Percentiles rank a stretch among this genome's conserved stretches.
Conservation (phyloP, 371 early-diverging fungal genomes). For the Mortierella polycephala region DNA sequence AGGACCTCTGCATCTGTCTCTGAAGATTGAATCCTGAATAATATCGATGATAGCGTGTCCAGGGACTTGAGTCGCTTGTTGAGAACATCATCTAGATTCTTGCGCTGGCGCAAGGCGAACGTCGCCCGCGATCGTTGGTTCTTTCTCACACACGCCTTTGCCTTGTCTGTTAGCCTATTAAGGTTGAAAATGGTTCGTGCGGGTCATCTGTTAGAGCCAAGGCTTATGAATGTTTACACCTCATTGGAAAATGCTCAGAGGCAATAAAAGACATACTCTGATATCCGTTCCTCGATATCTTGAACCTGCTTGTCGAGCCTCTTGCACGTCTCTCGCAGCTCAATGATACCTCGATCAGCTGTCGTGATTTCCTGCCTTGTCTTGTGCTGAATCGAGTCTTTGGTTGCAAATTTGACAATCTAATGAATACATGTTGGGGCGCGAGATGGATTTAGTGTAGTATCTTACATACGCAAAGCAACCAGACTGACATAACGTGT, state of each 20-base stretch:
- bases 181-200: too few relatives aligned
- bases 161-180: constrained; percentile 33
- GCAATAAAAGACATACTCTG: constrained; percentile 21
- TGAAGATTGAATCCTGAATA: constrained; percentile 46
- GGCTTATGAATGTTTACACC: too few relatives aligned
- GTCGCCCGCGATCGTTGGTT: constrained; percentile 35
- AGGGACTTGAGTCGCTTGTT: constrained; percentile 39
- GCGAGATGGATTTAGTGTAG: not conserved
- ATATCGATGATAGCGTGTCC: constrained; percentile 34
- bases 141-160: constrained; percentile 26
- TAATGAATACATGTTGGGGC: not conserved
- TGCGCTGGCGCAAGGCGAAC: constrained; percentile 28
- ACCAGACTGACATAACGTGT: not conserved
- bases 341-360: constrained; percentile 44
- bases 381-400: constrained; percentile 28
- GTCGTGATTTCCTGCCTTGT: constrained; percentile 31
- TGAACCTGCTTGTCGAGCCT: constrained; percentile 36
- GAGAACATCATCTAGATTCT: constrained; percentile 41
- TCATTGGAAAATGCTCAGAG: not conserved
- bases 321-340: constrained; percentile 31
- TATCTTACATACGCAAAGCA: not conserved
- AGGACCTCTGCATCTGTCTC: constrained; percentile 46
- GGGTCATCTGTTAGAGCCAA: too few relatives aligned
- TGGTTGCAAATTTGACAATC: constrained; percentile 46
- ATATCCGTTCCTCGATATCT: constrained; percentile 35